Base-by-base conservation (phyloP, 169 alveolate species). In the Cryptosporidium ryanae region DNA sequence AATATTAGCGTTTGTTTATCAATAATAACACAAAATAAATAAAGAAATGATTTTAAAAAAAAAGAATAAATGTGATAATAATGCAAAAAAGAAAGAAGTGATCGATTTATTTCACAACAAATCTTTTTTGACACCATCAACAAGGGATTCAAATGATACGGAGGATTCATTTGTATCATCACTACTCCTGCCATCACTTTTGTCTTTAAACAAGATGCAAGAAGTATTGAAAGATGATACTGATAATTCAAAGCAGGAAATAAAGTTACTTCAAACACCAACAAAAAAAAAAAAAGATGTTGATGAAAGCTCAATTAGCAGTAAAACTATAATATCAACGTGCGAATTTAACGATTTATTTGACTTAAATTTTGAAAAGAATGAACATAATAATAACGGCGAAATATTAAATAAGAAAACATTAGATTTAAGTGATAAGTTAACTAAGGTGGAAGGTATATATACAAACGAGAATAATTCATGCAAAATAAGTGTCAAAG, bases 101-200 rank as follows among this genome's bases (percentile, higher is more conserved):
- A 48, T 18, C 34, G 17, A 57, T 32, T 61, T 76, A 61, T 76
- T 76, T 34, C 87, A 76, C 29, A 48, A 48, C 12, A 55, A 57
- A 8, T 55, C 31, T 43, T 59, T 70, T 4, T 70, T 34, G 27
- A 76, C 87, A 34, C 17, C 43, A 46, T 76, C 87, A 46, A 76
- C 87, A 76, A 55, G 63, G 21, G 64, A 43, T 59, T 67, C 82
- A 46, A 21, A 61, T 21, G 87, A 76, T 59, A 76, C 64, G 25
- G 63, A 76, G 6, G 87, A 76, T 38, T 76, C 70, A 12, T 32
- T 76, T 21, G 38, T 61, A 23, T 59, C 87, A 0, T 61, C 68
- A 12, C 18, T 6, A 38, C 8, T 10, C 3, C 3, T 38, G 8
- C 8, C 1, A 38, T 38, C 8, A 38, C 46, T 38, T 38, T 38